Percentiles rank a stretch among this genome's conserved stretches.
These are phyloP conservation scores for Pseudodiploospora longispora DNA, from an alignment of 2,329 filamentous ascomycete genomes.

Conservation along the genomic window DNA sequence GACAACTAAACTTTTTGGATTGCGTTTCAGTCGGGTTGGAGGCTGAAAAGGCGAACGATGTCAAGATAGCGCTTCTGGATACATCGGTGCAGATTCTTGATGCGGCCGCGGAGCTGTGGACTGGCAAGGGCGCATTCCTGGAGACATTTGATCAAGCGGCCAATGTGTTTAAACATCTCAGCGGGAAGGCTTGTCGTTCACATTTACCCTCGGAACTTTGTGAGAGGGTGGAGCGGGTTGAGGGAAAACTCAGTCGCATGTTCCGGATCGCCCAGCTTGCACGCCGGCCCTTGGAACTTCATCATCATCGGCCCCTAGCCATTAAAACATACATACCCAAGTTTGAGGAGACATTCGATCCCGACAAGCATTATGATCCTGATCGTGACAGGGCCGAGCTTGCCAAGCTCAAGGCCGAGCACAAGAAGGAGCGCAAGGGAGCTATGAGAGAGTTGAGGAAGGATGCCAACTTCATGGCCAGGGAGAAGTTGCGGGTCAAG, in stretches of 20 bases:
- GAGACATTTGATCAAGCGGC: constrained; percentile 68
- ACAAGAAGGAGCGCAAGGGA: constrained; percentile 92
- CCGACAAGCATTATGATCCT: constrained; percentile 93
- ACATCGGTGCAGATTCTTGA: constrained; percentile 59
- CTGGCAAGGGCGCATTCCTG: constrained; percentile 61
- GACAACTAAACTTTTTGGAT: constrained; percentile 53
- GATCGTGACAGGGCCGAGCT: constrained; percentile 82
- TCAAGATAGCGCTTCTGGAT: constrained; percentile 52
- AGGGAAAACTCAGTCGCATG: constrained; percentile 41
- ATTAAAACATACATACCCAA: constrained; percentile 87
- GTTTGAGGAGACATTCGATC: constrained; percentile 93
- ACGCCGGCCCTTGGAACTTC: constrained; percentile 75
- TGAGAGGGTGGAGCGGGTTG: constrained; percentile 33
- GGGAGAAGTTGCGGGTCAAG: constrained; percentile 85
- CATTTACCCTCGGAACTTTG: constrained; percentile 40
- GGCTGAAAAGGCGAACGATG: constrained; percentile 19
- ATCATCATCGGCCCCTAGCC: constrained; percentile 79
- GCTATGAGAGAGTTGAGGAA: constrained; percentile 90
- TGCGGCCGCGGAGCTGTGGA: constrained; percentile 65
- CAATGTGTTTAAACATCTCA: constrained; percentile 52
- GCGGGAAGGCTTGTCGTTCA: constrained; percentile 39
- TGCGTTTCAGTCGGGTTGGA: constrained; percentile 34
- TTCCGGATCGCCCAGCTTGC: constrained; percentile 54
- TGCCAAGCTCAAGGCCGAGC: constrained; percentile 77
- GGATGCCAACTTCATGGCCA: constrained; percentile 86